A percentile compares a stretch with the other conserved stretches of the same genome.
phyloP scores from a whole-genome alignment of 176 grass and related monocot species.

The Tillandsia fasciculata region DNA sequence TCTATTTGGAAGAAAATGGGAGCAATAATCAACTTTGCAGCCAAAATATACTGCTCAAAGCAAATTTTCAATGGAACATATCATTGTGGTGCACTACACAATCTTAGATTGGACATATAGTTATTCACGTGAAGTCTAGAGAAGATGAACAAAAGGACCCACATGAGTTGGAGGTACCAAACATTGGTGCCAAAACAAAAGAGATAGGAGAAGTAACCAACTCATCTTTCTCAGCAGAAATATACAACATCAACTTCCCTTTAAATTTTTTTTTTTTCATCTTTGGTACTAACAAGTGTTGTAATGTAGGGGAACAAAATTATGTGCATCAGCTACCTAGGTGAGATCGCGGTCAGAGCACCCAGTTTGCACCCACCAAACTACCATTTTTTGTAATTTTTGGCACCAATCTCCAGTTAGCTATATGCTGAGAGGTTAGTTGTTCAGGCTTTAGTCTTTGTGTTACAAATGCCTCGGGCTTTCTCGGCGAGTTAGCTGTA shows the following conservation, averaged over 20 bases:
- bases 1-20: not conserved
- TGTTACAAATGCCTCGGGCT: conserved; percentile 31
- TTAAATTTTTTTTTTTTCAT: not conserved
- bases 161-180: too few species aligned
- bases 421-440: conserved; percentile 8
- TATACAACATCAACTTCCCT: not conserved
- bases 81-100: not conserved
- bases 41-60: not conserved
- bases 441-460: conserved; percentile 24
- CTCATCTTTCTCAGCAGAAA: too few species aligned
- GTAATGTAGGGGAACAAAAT: not conserved
- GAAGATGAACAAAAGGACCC: too few species aligned
- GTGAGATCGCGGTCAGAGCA: not conserved
- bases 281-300: not conserved
- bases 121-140: too few species aligned
- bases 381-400: conserved; percentile 14
- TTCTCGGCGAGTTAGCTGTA: conserved; percentile 29
- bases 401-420: conserved; percentile 37
- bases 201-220: too few species aligned
- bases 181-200: too few species aligned
- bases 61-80: not conserved
- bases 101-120: not conserved
- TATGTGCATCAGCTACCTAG: not conserved
- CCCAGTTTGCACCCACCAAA: conserved; percentile 3
- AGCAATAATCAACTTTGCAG: not conserved